These are phyloP conservation scores for Aspergillus puulaauensis DNA, from an alignment of 2,329 filamentous ascomycete genomes.

Conservation along the genomic window DNA sequence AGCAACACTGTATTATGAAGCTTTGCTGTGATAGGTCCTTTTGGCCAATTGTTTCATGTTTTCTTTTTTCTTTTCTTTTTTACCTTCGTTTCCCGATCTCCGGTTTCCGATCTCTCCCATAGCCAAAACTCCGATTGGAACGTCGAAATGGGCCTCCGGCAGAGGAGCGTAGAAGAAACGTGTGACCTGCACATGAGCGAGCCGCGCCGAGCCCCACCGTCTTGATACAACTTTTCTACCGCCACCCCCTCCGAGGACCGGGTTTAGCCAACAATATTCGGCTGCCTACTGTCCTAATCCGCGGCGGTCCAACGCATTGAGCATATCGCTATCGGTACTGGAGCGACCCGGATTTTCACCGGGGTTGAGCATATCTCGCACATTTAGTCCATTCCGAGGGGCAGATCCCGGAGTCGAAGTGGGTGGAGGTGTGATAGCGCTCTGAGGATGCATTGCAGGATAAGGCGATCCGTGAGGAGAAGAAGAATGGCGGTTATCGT, in stretches of 20 bases:
- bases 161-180: neutral
- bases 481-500: slow-evolving; percentile 41
- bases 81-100: neutral
- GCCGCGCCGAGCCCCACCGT: neutral
- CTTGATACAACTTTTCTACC: neutral
- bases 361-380: slow-evolving; percentile 50
- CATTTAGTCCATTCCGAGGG: slow-evolving; percentile 45
- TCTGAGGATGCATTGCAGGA: slow-evolving; percentile 35
- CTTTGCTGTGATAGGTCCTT: neutral
- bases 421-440: slow-evolving; percentile 28
- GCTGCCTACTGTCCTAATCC: slow-evolving; percentile 32
- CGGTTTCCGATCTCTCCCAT: neutral
- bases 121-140: neutral
- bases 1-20: neutral
- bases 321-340: slow-evolving; percentile 51
- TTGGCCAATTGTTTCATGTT: slow-evolving; percentile 5
- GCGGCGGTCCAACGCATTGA: slow-evolving; percentile 47
- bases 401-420: slow-evolving; percentile 34
- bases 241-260: neutral
- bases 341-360: slow-evolving; percentile 41
- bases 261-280: neutral
- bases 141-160: neutral
- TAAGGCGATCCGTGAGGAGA: slow-evolving; percentile 45
- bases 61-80: slow-evolving; percentile 4
- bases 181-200: slow-evolving; percentile 27